Conservation (phyloP, 441 rosid genomes). For the Corymbia citriodora region DNA sequence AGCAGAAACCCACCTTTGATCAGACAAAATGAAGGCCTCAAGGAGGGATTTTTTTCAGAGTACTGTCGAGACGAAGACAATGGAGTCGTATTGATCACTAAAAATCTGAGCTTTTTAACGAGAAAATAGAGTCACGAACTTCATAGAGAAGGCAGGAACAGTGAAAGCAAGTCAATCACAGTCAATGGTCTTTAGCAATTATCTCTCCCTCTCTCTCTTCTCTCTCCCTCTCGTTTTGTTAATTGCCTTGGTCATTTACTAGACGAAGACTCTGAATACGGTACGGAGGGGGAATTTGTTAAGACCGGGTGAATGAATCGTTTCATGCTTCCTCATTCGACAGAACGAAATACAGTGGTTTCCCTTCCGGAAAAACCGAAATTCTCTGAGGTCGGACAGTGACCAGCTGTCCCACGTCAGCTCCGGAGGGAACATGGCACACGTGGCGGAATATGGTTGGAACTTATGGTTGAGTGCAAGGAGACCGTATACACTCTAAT, state of each 20-base stretch:
- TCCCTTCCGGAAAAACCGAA: not conserved
- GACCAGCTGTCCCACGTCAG: not conserved
- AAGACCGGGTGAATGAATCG: not conserved
- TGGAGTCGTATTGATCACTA: not conserved
- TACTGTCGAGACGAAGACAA: not conserved
- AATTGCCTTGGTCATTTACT: not conserved
- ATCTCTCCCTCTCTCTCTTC: not conserved
- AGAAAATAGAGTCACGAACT: not conserved
- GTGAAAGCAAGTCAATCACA: not conserved
- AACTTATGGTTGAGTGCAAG: not conserved
- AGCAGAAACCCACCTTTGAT: not conserved
- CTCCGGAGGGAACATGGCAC: not conserved
- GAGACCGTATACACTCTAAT: fast-evolving
- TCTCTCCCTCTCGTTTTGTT: not conserved
- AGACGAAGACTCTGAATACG: not conserved
- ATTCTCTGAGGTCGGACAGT: not conserved
- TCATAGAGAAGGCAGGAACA: not conserved
- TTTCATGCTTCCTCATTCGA: not conserved
- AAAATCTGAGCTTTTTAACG: not conserved
- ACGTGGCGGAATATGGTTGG: not conserved
- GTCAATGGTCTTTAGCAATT: not conserved
- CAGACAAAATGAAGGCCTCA: not conserved
- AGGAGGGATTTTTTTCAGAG: not conserved
- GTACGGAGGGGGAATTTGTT: not conserved
- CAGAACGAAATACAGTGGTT: not conserved